Conservation (phyloP, 495 filamentous ascomycete species). For the Podospora australis region DNA sequence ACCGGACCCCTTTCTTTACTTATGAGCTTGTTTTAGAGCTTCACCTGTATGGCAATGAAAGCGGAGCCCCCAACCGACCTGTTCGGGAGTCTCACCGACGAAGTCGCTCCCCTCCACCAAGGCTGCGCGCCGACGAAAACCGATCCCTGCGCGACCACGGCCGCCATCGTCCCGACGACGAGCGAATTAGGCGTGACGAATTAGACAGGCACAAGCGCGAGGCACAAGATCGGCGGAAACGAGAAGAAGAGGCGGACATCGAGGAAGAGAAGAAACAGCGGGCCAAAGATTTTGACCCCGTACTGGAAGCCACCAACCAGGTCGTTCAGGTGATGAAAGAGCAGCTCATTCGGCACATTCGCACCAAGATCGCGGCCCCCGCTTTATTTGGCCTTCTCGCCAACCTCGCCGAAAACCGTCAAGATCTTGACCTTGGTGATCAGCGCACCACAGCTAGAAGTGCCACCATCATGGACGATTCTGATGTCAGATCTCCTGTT, state of each 20-base stretch:
- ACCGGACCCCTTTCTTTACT: constrained; percentile 77
- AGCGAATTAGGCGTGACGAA: constrained; percentile 41
- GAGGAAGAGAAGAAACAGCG: constrained; percentile 82
- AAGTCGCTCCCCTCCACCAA: constrained; percentile 26
- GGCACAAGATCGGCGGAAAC: constrained; percentile 36
- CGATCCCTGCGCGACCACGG: constrained; percentile 42
- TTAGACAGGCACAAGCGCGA: constrained; percentile 34
- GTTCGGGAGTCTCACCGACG: constrained; percentile 21
- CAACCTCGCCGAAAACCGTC: constrained; percentile 66
- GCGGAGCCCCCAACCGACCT: constrained; percentile 50
- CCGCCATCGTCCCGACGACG: constrained; percentile 51
- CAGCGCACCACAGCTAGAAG: constrained; percentile 46
- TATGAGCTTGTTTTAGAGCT: constrained; percentile 91
- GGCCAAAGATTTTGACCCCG: constrained; percentile 78
- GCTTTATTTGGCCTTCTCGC: constrained; percentile 75
- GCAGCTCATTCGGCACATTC: constrained; percentile 78
- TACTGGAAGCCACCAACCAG: constrained; percentile 69
- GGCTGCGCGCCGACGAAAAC: constrained; percentile 36
- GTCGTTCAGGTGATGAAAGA: constrained; percentile 74
- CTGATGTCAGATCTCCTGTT: constrained; percentile 51
- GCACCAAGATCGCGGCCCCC: constrained; percentile 73
- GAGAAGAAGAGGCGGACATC: constrained; percentile 66
- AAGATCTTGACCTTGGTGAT: constrained; percentile 69
- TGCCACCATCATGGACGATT: constrained; percentile 38
- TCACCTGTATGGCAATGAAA: constrained; percentile 60